Percentiles rank a stretch among this genome's conserved stretches.
These are phyloP conservation scores for Mycena galopus DNA, from an alignment of 768 basidiomycete species.

Conservation along the genomic window DNA sequence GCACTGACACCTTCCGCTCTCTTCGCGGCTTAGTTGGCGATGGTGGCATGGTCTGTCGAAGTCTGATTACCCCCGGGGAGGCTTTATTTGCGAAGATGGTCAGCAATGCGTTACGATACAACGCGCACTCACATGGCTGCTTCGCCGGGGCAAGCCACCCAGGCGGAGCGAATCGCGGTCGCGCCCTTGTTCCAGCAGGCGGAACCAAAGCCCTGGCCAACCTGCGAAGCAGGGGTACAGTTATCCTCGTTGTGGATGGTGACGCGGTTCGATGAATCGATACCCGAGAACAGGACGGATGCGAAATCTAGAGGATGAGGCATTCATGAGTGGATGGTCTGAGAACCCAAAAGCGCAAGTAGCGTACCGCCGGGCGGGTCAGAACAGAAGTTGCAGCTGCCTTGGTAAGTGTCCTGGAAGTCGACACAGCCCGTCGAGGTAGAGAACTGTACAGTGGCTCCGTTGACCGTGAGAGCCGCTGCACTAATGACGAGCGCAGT, in stretches of 20 bases:
- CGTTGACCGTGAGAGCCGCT: too few relatives aligned
- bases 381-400: neutral
- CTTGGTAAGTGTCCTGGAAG: neutral
- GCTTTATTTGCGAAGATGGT: neutral
- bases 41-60: too few relatives aligned
- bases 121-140: neutral
- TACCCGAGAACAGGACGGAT: slow-evolving; percentile 25
- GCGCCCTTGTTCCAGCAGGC: slow-evolving; percentile 31
- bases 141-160: slow-evolving; percentile 26
- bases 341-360: too few relatives aligned
- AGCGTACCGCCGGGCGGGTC: neutral
- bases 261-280: slow-evolving; percentile 15
- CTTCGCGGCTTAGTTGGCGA: too few relatives aligned
- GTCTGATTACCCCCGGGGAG: neutral
- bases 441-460: too few relatives aligned
- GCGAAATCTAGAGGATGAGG: too few relatives aligned
- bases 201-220: slow-evolving; percentile 27
- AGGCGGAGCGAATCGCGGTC: slow-evolving; percentile 30
- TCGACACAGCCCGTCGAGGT: too few relatives aligned
- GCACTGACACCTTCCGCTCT: too few relatives aligned
- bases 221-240: slow-evolving; percentile 30
- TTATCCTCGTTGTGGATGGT: slow-evolving; percentile 24
- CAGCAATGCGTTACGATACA: too few relatives aligned
- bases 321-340: too few relatives aligned
- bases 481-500: too few relatives aligned